Base-by-base conservation (phyloP, 805 yeast species). In the Saccharomycopsis fermentans region DNA sequence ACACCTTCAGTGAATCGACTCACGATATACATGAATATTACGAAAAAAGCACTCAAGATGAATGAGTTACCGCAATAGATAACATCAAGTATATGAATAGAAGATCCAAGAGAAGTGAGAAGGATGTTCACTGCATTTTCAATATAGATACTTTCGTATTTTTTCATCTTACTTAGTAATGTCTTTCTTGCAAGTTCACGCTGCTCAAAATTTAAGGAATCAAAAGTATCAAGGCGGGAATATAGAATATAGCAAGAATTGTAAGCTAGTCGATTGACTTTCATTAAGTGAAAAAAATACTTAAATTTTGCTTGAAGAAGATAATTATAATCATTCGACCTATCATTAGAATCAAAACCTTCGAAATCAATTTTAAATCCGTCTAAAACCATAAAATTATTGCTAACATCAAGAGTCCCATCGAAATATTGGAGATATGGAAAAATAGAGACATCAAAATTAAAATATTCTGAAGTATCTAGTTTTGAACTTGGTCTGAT, bases 31-130 rank as follows among this genome's bases (percentile, higher is more conserved):
- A 55, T 54, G 48, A 60, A 56, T 19, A 60, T 24, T 8, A 55
- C 24, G 34, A 55, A 60, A 52, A 54, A 58, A 16, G 62, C 60
- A 17, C 52, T 52, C n/a, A 37, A 19, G 17, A 60, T 52, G 26
- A 34, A 60, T 36, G 43, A 35, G 21, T 27, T 40, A 12, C 55
- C 32, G 54, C 56, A 57, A 26, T 54, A 57, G 16, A 60, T 39
- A 19, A 47, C 39, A 36, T 37, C 35, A 2, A 50, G 39, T 29
- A 51, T 27, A 37, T 50, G 55, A 26, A 43, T 26, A 11, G 34
- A 48, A 21, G 39, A 51, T 27, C 34, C 52, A 51, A 51, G 37
- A 16, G n/a, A 43, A 8, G 50, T 43, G 8, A 21, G 29, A 24
- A 43, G 9, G 24, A 59, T 56, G 17, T 50, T 43, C 1, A 26